These are phyloP conservation scores for Lasiosphaeriaceae sp. DNA, from an alignment of 495 filamentous ascomycete species.

Conservation along the genomic window DNA sequence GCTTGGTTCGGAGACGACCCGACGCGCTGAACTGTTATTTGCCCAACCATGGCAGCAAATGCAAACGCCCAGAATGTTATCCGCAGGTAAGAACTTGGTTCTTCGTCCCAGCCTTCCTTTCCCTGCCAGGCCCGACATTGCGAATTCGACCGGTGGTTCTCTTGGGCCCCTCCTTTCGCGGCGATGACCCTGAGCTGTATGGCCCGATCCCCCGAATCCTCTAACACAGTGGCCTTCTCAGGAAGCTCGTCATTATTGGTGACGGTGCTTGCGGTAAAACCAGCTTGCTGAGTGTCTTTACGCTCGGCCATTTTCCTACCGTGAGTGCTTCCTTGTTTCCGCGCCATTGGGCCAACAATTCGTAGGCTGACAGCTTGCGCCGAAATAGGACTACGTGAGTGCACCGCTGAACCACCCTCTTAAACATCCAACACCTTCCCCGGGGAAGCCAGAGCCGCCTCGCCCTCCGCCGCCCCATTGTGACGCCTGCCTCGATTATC, in stretches of 20 bases:
- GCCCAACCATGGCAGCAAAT: slow-evolving; percentile 21
- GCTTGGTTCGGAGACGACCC: slow-evolving; percentile 2
- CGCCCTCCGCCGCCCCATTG: not conserved
- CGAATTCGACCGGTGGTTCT: no score
- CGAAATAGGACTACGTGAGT: slow-evolving; percentile 67
- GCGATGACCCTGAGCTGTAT: not conserved
- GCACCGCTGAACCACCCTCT: not conserved
- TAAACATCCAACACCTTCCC: not conserved
- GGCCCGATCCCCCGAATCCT: slow-evolving; percentile 1
- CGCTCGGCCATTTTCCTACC: slow-evolving; percentile 94
- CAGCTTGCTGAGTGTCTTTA: slow-evolving; percentile 95
- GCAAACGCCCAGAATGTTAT: slow-evolving; percentile 29
- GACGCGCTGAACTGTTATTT: not conserved
- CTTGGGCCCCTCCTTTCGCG: no score
- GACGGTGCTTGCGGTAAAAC: slow-evolving; percentile 99
- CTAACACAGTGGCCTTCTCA: slow-evolving; percentile 8
- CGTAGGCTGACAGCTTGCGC: slow-evolving; percentile 14
- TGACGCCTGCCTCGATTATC: not conserved
- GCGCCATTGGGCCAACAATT: not conserved
- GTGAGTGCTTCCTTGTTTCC: slow-evolving; percentile 53
- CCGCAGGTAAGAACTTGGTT: slow-evolving; percentile 28
- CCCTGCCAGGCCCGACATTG: no score
- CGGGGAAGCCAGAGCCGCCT: not conserved
- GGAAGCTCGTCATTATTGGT: slow-evolving; percentile 98
- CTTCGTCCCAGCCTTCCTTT: no score